phyloP scores from a whole-genome alignment of 306 rosid genomes.

The Gastrolobium villosum region DNA sequence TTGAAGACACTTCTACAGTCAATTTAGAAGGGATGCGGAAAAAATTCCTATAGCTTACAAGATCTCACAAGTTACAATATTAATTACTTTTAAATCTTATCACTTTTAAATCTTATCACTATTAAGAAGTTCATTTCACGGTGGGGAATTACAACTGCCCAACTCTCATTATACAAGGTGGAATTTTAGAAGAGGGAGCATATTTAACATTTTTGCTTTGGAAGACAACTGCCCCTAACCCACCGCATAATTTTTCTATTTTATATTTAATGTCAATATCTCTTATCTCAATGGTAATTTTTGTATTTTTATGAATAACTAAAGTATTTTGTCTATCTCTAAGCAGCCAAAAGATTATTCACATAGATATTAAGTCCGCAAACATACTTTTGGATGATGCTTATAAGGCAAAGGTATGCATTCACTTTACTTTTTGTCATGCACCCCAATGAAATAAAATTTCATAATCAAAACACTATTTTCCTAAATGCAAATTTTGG shows the following conservation, averaged over 20 bases:
- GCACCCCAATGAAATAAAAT: neutral
- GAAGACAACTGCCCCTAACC: neutral
- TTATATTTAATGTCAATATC: conserved; percentile 14
- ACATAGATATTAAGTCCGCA: conserved; percentile 96
- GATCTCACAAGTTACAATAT: conserved; percentile 1
- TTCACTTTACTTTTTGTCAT: neutral
- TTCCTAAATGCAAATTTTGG: conserved; percentile 26
- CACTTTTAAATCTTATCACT: too few relatives aligned
- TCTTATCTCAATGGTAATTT: neutral
- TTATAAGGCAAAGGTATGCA: conserved; percentile 79
- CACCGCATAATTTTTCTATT: neutral
- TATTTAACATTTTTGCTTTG: too few relatives aligned
- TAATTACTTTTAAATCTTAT: neutral
- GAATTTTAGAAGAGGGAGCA: too few relatives aligned
- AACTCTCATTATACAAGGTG: too few relatives aligned
- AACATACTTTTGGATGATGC: conserved; percentile 89
- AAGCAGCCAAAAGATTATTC: conserved; percentile 97
- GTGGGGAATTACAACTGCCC: neutral
- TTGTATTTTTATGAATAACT: conserved; percentile 49
- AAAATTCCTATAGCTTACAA: neutral
- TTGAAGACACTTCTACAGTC: neutral
- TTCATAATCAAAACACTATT: neutral
- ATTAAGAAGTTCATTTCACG: conserved; percentile 1
- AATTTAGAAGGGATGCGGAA: neutral
- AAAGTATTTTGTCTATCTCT: conserved; percentile 52